Evolutionary conservation across 306 rosid species (phyloP).

Genomic region (Pyrus bretschneideri): DNA sequence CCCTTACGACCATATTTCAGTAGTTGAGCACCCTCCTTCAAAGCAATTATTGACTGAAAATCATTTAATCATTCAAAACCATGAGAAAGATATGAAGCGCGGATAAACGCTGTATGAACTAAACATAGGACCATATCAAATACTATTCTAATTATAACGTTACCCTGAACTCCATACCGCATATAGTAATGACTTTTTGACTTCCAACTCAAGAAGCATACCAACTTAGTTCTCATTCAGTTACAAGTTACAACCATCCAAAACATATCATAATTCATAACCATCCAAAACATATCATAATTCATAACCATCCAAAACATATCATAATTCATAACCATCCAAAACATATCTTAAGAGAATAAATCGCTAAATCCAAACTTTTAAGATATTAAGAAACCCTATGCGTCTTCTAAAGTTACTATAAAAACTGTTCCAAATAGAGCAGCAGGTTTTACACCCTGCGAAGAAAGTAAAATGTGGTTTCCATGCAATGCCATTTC

Average conservation of each 20-base stretch:
- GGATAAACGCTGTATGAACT: neutral
- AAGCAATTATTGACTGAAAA: too few species aligned
- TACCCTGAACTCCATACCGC: too few species aligned
- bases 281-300: neutral
- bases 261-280: neutral
- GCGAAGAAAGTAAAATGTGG: neutral
- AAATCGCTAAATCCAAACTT: neutral
- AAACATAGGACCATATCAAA: neutral
- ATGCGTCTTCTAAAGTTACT: neutral
- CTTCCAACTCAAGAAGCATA: neutral
- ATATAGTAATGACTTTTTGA: neutral
- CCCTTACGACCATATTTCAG: too few species aligned
- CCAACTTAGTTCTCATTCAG: neutral
- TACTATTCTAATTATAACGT: too few species aligned
- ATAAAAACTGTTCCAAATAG: neutral
- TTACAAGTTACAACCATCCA: neutral
- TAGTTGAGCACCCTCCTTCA: too few species aligned
- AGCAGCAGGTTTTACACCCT: neutral
- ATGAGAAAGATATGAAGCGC: conserved; percentile 3
- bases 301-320: neutral
- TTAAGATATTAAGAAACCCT: neutral
- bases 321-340: neutral
- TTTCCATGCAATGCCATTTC: neutral
- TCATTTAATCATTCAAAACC: neutral
- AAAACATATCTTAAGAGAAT: too few species aligned